These are phyloP conservation scores for Canariomyces notabilis DNA, from an alignment of 2,329 filamentous ascomycete species.

Conservation along the genomic window DNA sequence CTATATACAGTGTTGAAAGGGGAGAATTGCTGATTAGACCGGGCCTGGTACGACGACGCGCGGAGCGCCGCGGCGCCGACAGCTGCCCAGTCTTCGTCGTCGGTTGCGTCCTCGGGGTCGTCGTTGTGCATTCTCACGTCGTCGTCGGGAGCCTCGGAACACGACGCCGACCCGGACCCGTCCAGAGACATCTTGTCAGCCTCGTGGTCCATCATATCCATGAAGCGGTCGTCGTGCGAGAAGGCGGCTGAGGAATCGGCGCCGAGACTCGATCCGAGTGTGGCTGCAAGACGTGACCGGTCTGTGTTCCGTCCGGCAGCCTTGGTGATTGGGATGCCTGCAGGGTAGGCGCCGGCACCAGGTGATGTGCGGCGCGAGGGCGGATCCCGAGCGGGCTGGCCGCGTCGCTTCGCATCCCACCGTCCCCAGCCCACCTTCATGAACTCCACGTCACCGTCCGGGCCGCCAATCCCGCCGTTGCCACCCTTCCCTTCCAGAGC, in stretches of 20 bases:
- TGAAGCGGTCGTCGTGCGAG: conserved; percentile 63
- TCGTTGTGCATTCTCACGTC: conserved; percentile 63
- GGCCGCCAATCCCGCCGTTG: conserved; percentile 53
- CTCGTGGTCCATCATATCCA: conserved; percentile 72
- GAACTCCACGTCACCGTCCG: conserved; percentile 71
- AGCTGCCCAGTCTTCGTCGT: conserved; percentile 93
- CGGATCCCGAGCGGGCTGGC: conserved; percentile 48
- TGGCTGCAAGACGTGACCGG: conserved; percentile 45
- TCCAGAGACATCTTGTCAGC: conserved; percentile 93
- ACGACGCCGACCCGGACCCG: conserved; percentile 64
- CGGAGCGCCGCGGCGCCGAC: conserved; percentile 83
- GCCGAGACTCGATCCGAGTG: conserved; percentile 57
- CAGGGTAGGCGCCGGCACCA: conserved; percentile 39
- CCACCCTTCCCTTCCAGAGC: conserved; percentile 74
- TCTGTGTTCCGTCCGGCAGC: conserved; percentile 39
- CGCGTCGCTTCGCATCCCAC: conserved; percentile 80
- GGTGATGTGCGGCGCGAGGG: conserved; percentile 37
- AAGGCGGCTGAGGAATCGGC: conserved; percentile 62
- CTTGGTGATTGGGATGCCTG: conserved; percentile 54
- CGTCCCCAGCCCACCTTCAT: conserved; percentile 97
- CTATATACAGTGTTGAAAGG: conserved; percentile 46
- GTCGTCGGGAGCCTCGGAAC: conserved; percentile 68
- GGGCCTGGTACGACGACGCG: conserved; percentile 57
- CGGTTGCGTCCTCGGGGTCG: conserved; percentile 80
- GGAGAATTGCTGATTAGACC: conserved; percentile 47